Conservation (phyloP, 768 basidiomycete species). For the Suillus bovinus region DNA sequence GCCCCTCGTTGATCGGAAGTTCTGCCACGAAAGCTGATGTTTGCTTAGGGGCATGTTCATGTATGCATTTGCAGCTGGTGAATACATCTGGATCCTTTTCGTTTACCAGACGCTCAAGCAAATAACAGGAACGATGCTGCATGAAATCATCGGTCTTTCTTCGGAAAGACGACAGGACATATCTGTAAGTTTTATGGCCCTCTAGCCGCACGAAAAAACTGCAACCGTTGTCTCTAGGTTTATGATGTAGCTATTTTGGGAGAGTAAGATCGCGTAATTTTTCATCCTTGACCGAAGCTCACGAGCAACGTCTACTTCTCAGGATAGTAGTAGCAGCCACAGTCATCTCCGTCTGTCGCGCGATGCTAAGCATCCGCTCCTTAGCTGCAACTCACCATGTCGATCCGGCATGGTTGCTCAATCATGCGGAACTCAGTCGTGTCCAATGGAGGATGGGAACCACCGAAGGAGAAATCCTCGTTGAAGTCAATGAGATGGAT, state of each 20-base stretch:
- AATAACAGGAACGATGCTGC: neutral
- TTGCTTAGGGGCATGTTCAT: too few relatives aligned
- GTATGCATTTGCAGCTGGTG: too few relatives aligned
- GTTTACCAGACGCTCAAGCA: too few relatives aligned
- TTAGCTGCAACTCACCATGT: too few relatives aligned
- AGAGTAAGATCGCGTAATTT: constrained; percentile 15
- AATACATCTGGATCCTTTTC: too few relatives aligned
- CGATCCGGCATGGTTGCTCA: too few relatives aligned
- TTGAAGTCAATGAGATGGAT: too few relatives aligned
- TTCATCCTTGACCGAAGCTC: neutral
- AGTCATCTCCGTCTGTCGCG: constrained; percentile 34
- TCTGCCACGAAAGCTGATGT: too few relatives aligned
- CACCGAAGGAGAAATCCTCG: too few relatives aligned
- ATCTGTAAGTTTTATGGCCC: neutral
- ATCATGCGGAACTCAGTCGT: too few relatives aligned
- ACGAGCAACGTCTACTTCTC: neutral
- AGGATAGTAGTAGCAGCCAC: constrained; percentile 12
- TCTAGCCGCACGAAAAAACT: neutral
- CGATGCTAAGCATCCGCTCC: constrained; percentile 23
- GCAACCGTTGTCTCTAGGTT: neutral
- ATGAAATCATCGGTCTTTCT: constrained; percentile 13
- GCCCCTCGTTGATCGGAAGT: too few relatives aligned
- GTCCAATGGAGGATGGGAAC: too few relatives aligned
- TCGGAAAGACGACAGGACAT: constrained; percentile 7
- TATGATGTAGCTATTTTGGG: constrained; percentile 10